Conservation (phyloP, 495 filamentous ascomycete genomes). For the Tetracladium marchalianum region DNA sequence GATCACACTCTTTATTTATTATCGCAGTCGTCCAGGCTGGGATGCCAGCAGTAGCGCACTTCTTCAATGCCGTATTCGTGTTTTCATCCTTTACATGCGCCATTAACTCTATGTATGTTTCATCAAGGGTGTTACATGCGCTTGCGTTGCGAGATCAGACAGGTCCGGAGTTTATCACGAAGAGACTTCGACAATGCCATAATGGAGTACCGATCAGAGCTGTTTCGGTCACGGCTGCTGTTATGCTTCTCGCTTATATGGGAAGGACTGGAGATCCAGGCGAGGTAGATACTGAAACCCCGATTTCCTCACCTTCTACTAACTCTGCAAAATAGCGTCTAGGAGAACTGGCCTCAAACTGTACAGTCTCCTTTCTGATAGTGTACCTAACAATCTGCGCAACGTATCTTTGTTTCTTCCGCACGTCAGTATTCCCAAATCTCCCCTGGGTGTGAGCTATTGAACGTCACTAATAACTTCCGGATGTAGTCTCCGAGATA, state of each 20-base stretch:
- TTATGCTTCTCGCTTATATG: slow-evolving; percentile 40
- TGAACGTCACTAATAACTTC: neutral
- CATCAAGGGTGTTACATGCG: slow-evolving; percentile 35
- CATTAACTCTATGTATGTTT: slow-evolving; percentile 36
- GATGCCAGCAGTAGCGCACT: slow-evolving; percentile 27
- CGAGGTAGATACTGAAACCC: slow-evolving; percentile 18
- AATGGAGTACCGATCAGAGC: slow-evolving; percentile 40
- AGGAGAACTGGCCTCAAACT: slow-evolving; percentile 33
- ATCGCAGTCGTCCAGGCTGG: slow-evolving; percentile 35
- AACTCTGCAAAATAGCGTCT: slow-evolving; percentile 15
- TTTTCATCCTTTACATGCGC: slow-evolving; percentile 37
- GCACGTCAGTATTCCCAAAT: slow-evolving; percentile 21
- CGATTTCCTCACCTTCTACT: neutral
- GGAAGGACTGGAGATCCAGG: slow-evolving; percentile 27
- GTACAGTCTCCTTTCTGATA: slow-evolving; percentile 33
- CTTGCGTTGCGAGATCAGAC: slow-evolving; percentile 31
- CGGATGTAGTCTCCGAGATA: slow-evolving; percentile 20
- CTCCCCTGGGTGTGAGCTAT: neutral
- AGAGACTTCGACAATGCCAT: slow-evolving; percentile 21
- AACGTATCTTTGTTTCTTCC: slow-evolving; percentile 32
- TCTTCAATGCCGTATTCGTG: slow-evolving; percentile 40
- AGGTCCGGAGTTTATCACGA: slow-evolving; percentile 28
- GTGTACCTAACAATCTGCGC: slow-evolving; percentile 34
- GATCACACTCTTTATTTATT: slow-evolving; percentile 32
- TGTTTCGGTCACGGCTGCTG: slow-evolving; percentile 32